These are phyloP conservation scores for Cucurbita pepo DNA, from an alignment of 306 rosid genomes.

Conservation along the genomic window DNA sequence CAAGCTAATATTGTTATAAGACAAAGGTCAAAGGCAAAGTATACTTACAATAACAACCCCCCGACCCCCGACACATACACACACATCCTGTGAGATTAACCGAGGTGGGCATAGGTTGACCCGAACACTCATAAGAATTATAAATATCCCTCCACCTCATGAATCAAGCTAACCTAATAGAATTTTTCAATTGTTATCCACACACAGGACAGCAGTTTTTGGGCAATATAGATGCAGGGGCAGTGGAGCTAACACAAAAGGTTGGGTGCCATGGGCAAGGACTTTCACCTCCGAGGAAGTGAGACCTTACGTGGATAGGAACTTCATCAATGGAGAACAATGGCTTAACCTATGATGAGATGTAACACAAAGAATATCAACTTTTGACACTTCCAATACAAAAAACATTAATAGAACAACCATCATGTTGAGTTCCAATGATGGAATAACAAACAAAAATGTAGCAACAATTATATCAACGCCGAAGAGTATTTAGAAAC, in stretches of 20 bases:
- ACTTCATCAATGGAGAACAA: slow-evolving; percentile 48
- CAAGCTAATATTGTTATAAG: slow-evolving; percentile 7
- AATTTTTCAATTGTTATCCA: neutral
- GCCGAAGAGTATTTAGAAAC: neutral
- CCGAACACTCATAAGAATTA: neutral
- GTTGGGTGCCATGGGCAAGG: slow-evolving; percentile 64
- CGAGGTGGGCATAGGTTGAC: neutral
- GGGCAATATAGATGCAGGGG: slow-evolving; percentile 59
- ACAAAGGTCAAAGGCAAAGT: slow-evolving; percentile 21
- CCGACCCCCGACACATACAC: no score
- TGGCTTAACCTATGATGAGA: slow-evolving; percentile 42
- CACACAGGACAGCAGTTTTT: slow-evolving; percentile 67
- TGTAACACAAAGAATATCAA: neutral
- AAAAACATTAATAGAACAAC: no score
- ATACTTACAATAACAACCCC: neutral
- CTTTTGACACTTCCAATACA: neutral
- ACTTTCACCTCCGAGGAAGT: slow-evolving; percentile 35
- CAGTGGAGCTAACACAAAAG: slow-evolving; percentile 39
- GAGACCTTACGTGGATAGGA: slow-evolving; percentile 36
- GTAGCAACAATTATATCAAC: neutral
- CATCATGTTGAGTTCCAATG: no score
- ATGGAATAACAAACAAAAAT: no score
- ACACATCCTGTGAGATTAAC: no score
- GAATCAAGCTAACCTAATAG: neutral
- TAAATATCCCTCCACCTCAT: neutral